Percentiles rank a stretch among this genome's conserved stretches.
Conservation (phyloP, 2,329 filamentous ascomycete species). For the Apiospora kogelbergensis region DNA sequence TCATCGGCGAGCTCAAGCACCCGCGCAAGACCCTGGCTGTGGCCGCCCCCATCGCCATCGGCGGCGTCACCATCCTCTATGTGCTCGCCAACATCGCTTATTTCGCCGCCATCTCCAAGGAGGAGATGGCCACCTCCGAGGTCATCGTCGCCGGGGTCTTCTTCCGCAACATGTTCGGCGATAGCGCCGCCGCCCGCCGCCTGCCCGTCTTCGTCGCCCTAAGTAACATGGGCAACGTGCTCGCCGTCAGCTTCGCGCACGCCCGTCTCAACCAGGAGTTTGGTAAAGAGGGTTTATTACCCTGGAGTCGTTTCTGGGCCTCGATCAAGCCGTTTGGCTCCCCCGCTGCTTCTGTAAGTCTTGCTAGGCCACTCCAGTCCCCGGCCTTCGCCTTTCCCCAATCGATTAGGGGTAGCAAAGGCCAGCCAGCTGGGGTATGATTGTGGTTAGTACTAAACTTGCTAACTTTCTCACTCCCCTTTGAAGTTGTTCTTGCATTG, state of each 20-base stretch:
- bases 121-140: conserved; percentile 56
- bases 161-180: conserved; percentile 61
- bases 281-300: conserved; percentile 68
- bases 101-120: conserved; percentile 61
- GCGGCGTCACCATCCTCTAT: conserved; percentile 59
- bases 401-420: neutral
- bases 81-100: conserved; percentile 66
- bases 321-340: conserved; percentile 68
- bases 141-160: conserved; percentile 62
- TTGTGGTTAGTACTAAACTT: neutral
- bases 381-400: neutral
- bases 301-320: conserved; percentile 66
- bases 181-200: conserved; percentile 47
- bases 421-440: neutral
- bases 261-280: conserved; percentile 63
- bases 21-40: conserved; percentile 54
- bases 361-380: neutral
- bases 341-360: conserved; percentile 52
- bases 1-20: conserved; percentile 56
- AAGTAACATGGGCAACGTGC: conserved; percentile 61
- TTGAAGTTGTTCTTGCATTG: conserved; percentile 61
- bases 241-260: conserved; percentile 61
- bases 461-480: neutral
- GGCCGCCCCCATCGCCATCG: conserved; percentile 58
- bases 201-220: conserved; percentile 59